Base-by-base conservation (phyloP, 176 grass and related monocot genomes). In the Chloris gayana region DNA sequence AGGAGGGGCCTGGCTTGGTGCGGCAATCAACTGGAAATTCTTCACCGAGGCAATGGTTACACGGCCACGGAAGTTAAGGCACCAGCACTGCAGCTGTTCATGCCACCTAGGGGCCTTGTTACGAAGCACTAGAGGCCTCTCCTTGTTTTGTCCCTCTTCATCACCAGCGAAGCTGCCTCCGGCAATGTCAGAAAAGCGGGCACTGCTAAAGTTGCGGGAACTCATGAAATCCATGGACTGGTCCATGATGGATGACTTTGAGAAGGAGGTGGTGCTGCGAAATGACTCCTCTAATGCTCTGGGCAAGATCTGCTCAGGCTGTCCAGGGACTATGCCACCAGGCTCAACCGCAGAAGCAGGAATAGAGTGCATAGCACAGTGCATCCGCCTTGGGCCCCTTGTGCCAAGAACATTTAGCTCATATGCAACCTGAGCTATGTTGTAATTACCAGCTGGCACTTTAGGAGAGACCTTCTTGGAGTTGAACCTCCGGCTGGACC, bases 31-130 rank as follows among this genome's bases (percentile, higher is more conserved):
- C 80, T 99, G 97, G 86, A 99, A 99, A 61, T 99, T 99, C 91
- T 99, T 99, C 65, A 99, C 97, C 0, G 93, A 96, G 17, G 97
- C 97, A 15, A 96, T 92, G 30, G 97, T 99, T 27, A 99, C 97
- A 44, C 93, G 87, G 34, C 97, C 93, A 0, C 97, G 88, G 72
- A 99, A 99, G 72, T 99, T 99, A 24, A 99, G 89, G 73, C 97
- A 99, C 97, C 97, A 99, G 38, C 97, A 99, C 18, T 99, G 97
- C 56, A 99, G 82, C 77, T 99, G 97, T 10, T 99, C 97, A 4
- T 99, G 97, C 97, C 97, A 99, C 50, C 97, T 88, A 14, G 97
- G 97, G 11, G 87, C 73, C 79, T 99, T 99, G 73, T 99, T 99
- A 41, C 87, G 93, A 7, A 99, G 89, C 79, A 99, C 91, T 3